phyloP scores from a whole-genome alignment of 2,329 filamentous ascomycete genomes.

The Sclerotinia minor region DNA sequence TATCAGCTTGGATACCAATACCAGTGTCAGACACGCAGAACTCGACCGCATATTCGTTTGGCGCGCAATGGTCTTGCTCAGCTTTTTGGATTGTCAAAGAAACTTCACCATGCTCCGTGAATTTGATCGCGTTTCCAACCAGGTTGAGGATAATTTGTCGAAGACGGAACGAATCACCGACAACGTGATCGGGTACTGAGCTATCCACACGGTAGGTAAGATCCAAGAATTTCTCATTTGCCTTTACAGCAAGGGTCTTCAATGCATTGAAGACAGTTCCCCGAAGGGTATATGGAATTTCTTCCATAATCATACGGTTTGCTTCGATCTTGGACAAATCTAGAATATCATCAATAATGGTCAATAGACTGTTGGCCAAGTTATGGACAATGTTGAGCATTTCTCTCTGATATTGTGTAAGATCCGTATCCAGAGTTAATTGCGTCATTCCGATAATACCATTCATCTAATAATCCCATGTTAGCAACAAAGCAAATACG shows the following conservation, averaged over 20 bases:
- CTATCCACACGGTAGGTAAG: conserved; percentile 92
- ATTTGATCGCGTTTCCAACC: conserved; percentile 98
- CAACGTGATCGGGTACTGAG: conserved; percentile 89
- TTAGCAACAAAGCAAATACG: conserved; percentile 7
- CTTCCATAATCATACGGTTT: conserved; percentile 96
- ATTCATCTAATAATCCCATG: conserved; percentile 16
- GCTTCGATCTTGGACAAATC: conserved; percentile 85
- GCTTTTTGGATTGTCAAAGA: conserved; percentile 85
- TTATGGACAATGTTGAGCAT: conserved; percentile 99
- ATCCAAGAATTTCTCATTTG: conserved; percentile 92
- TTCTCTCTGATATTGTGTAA: conserved; percentile 93
- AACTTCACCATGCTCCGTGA: conserved; percentile 95
- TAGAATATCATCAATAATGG: conserved; percentile 87
- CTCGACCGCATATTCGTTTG: conserved; percentile 87
- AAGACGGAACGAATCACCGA: conserved; percentile 94
- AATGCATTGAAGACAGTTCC: conserved; percentile 96
- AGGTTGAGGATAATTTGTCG: conserved; percentile 96
- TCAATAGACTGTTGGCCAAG: conserved; percentile 90
- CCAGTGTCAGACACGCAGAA: conserved; percentile 96
- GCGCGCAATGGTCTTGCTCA: conserved; percentile 62
- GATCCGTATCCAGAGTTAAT: conserved; percentile 88
- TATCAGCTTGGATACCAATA: conserved; percentile 93
- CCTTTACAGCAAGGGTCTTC: conserved; percentile 95
- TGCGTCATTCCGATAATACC: conserved; percentile 68
- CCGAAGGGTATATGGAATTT: conserved; percentile 92